Evolutionary conservation across 2,329 filamentous ascomycete species (phyloP).

Genomic region (Sporothrix luriei): DNA sequence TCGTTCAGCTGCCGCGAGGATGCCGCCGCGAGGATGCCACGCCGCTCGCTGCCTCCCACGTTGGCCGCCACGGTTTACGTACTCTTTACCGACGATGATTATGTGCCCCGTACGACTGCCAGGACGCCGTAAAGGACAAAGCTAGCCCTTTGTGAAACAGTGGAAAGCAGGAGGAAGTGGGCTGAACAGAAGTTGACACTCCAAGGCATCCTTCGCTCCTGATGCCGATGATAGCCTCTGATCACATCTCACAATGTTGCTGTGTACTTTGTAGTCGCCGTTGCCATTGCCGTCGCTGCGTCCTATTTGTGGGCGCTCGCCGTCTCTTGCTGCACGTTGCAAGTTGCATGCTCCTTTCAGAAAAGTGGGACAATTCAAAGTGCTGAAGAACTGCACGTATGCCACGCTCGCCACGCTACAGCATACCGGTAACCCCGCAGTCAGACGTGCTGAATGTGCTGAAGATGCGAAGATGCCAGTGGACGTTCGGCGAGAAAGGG

Average conservation of each 20-base stretch:
- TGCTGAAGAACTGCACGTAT: no score
- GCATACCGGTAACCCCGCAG: no score
- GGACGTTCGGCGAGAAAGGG: no score
- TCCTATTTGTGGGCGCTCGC: no score
- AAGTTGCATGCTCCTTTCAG: no score
- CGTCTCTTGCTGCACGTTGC: no score
- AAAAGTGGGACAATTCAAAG: no score
- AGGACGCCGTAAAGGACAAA: background rate
- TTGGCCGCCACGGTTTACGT: slow-evolving; percentile 8
- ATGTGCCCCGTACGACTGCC: background rate
- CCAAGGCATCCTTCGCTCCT: background rate
- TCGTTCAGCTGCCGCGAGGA: background rate
- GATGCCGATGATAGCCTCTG: background rate
- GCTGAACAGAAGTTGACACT: background rate
- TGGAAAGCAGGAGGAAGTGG: background rate
- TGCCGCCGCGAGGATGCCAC: background rate
- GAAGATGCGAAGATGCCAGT: no score
- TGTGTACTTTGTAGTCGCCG: background rate
- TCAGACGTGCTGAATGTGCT: no score
- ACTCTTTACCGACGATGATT: slow-evolving; percentile 12
- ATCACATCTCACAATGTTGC: background rate
- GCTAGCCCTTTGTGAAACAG: background rate
- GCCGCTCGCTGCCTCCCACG: background rate
- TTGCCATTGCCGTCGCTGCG: background rate
- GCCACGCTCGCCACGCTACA: no score